These are phyloP conservation scores for Trichoderma simmonsii DNA, from an alignment of 2,329 filamentous ascomycete species.

Conservation along the genomic window DNA sequence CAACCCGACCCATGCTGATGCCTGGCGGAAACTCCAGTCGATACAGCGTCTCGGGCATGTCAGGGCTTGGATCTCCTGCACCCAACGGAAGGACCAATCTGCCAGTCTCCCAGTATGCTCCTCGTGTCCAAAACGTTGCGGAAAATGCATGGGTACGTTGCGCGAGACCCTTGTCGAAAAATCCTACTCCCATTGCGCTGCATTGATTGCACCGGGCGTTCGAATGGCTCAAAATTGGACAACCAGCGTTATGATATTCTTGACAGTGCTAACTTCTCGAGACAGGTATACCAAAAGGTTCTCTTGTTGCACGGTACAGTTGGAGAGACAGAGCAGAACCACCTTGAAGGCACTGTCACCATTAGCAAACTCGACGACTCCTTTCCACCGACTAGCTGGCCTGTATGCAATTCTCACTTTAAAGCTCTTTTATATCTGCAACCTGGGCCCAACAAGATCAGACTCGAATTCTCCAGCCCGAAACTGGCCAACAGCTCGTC, in stretches of 20 bases:
- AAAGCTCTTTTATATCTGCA: constrained; percentile 88
- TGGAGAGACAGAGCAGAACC: constrained; percentile 64
- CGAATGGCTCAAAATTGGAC: neutral
- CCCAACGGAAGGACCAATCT: constrained; percentile 53
- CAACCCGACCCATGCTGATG: constrained; percentile 38
- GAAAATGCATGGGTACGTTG: constrained; percentile 79
- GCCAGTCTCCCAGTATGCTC: constrained; percentile 75
- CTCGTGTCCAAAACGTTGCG: constrained; percentile 71
- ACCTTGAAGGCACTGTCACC: constrained; percentile 74
- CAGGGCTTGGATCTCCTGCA: constrained; percentile 56
- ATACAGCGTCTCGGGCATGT: constrained; percentile 63
- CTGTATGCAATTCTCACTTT: constrained; percentile 84
- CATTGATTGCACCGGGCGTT: neutral
- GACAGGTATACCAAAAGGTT: constrained; percentile 88
- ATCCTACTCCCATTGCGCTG: neutral
- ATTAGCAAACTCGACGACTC: constrained; percentile 79
- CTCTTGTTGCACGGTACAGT: constrained; percentile 78
- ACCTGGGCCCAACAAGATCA: constrained; percentile 83
- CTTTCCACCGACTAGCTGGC: constrained; percentile 82
- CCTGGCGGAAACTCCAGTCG: constrained; percentile 48
- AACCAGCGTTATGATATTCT: neutral
- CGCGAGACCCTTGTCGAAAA: neutral
- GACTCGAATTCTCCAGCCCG: constrained; percentile 82
- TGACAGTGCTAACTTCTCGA: neutral
- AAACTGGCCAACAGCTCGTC: constrained; percentile 70